Evolutionary conservation across 1,284 basidiomycete species (phyloP).

Genomic region (Pseudozyma flocculosa): DNA sequence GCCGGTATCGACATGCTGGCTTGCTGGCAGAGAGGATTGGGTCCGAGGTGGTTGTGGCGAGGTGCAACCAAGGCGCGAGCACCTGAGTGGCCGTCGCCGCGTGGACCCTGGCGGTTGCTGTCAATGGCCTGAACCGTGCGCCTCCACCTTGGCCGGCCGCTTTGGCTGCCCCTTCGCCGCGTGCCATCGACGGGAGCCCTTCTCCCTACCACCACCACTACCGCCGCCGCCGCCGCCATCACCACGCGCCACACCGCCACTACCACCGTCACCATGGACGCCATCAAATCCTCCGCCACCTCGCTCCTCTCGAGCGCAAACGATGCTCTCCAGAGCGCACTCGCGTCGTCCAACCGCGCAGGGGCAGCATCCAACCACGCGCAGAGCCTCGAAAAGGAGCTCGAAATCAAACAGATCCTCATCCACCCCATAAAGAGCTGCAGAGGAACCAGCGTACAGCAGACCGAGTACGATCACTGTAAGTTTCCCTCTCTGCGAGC

Average conservation of each 20-base stretch:
- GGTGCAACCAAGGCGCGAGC: no score
- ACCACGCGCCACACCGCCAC: not conserved
- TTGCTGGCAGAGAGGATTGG: no score
- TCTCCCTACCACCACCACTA: not conserved
- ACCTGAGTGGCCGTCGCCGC: no score
- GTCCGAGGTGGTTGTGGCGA: no score
- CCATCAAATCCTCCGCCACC: constrained; percentile 15
- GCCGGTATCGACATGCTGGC: no score
- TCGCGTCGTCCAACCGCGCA: constrained; percentile 11
- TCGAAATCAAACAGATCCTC: constrained; percentile 25
- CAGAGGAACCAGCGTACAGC: constrained; percentile 38
- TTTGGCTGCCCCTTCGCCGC: no score
- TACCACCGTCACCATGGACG: constrained; percentile 33
- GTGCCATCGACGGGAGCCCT: no score
- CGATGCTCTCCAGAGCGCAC: constrained; percentile 32
- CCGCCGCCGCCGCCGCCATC: not conserved
- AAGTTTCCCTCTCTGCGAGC: not conserved
- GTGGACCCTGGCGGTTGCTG: no score
- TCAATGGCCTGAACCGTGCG: no score
- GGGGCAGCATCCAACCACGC: constrained; percentile 16
- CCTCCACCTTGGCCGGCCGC: no score
- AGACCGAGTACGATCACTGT: constrained; percentile 29
- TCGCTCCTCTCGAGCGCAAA: constrained; percentile 21
- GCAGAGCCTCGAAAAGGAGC: constrained; percentile 28
- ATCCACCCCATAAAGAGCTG: constrained; percentile 54